These are phyloP conservation scores for Bacterosira constricta DNA, from an alignment of 108 stramenopile genomes.

Conservation along the genomic window DNA sequence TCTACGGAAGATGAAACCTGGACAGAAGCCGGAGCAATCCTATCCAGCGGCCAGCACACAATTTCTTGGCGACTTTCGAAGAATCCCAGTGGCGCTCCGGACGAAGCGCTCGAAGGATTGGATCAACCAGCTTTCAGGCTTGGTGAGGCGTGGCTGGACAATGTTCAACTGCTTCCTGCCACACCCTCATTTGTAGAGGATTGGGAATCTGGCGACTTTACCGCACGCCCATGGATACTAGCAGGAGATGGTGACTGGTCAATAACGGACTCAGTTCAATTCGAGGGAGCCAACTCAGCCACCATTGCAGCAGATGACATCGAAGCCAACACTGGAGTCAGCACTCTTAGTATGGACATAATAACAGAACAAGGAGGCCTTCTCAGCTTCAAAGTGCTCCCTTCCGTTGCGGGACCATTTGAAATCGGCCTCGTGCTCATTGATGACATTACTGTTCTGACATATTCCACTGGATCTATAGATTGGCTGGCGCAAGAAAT, in stretches of 20 bases:
- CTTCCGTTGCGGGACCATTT: slow-evolving; percentile 28
- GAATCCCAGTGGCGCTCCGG: slow-evolving; percentile 39
- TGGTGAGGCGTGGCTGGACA: slow-evolving; percentile 53
- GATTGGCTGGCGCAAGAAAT: slow-evolving; percentile 30
- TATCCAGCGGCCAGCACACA: slow-evolving; percentile 32
- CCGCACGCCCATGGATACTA: slow-evolving; percentile 30
- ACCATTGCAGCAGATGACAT: slow-evolving; percentile 29
- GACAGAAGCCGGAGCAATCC: slow-evolving; percentile 41
- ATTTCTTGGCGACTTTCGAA: slow-evolving; percentile 40
- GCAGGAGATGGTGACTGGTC: slow-evolving; percentile 44
- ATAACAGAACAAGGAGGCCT: slow-evolving; percentile 47
- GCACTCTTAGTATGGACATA: slow-evolving; percentile 46
- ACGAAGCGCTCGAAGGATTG: slow-evolving; percentile 19
- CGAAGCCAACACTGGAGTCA: slow-evolving; percentile 9
- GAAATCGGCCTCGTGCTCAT: slow-evolving; percentile 34
- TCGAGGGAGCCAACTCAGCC: slow-evolving; percentile 38
- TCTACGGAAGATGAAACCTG: slow-evolving; percentile 18
- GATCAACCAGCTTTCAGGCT: slow-evolving; percentile 21
- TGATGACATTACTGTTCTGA: slow-evolving; percentile 14
- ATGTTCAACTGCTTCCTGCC: slow-evolving; percentile 29
- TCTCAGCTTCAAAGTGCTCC: slow-evolving; percentile 16
- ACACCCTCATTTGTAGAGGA: slow-evolving; percentile 31
- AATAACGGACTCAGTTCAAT: slow-evolving; percentile 24
- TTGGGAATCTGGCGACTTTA: slow-evolving; percentile 45
- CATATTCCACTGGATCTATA: slow-evolving; percentile 8